Evolutionary conservation across 139 green algal species (phyloP).

Genomic region (Mesotaenium endlicherianum): DNA sequence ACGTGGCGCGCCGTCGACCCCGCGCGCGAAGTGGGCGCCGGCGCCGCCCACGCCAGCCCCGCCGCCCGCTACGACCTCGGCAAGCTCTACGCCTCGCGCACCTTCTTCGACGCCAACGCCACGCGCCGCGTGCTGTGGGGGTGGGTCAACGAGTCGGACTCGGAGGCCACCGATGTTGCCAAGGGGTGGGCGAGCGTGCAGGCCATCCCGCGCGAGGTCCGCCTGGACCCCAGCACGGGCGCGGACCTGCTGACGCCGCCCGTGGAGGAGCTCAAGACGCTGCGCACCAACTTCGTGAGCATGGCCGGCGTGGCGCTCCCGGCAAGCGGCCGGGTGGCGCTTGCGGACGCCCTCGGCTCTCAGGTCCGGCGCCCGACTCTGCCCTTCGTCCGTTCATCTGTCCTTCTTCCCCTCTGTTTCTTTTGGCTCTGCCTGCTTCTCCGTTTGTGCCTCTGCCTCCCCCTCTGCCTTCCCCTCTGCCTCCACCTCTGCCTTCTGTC

Average conservation of each 20-base stretch:
- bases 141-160: slow-evolving; percentile 40
- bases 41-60: not conserved
- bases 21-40: not conserved
- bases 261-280: slow-evolving; percentile 26
- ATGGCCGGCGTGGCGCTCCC: not conserved
- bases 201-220: slow-evolving; percentile 23
- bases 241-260: not conserved
- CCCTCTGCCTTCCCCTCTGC: too few relatives aligned
- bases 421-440: too few relatives aligned
- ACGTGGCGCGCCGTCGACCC: slow-evolving; percentile 20
- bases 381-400: too few relatives aligned
- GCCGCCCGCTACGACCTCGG: slow-evolving; percentile 35
- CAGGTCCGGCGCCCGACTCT: too few relatives aligned
- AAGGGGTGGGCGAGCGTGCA: slow-evolving; percentile 41
- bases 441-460: too few relatives aligned
- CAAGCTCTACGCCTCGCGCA: slow-evolving; percentile 46
- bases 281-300: not conserved
- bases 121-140: slow-evolving; percentile 19
- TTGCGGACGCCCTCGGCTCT: too few relatives aligned
- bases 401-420: too few relatives aligned
- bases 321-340: not conserved
- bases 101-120: slow-evolving; percentile 24
- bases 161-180: not conserved
- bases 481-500: too few relatives aligned
- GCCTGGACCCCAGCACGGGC: slow-evolving; percentile 5